Evolutionary conservation across 352 stramenopile species (phyloP), one percentile per base, ranked within the genome.

Genomic region (Phytophthora meadii): DNA sequence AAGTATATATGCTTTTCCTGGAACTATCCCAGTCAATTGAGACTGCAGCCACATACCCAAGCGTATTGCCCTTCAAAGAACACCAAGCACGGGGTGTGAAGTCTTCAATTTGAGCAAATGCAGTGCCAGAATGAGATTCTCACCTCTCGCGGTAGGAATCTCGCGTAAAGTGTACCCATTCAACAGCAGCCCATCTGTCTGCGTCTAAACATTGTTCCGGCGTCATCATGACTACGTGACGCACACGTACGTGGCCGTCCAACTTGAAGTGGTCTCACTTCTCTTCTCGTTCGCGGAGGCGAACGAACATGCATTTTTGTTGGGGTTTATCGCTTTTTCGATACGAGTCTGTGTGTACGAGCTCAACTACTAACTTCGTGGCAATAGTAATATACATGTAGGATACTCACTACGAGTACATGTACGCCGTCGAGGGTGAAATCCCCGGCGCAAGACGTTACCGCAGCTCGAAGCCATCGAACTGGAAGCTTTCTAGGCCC

Each of bases 381-480:
- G 41, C 19, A 30, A 36, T 42, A n/a, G 47, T 34, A 68, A 49
- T 63, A 63, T 57, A 57, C 36, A 36, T 57, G 41, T 27, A 65
- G 28, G 41, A 34, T 34, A 61, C 42, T 52, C 53, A 17, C 40
- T 64, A 24, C 44, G 28, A 44, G 49, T 48, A 46, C 46, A 15
- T 47, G 49, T 44, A 46, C 46, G 19, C 41, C 49, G 22, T 19
- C 14, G 11, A 5, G 34, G 3, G 19, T 37, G 6, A 34, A n/a
- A 9, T 14, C 24, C 46, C 27, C 22, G 19, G 12, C 30, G 24
- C 17, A n/a, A 19, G 5, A 22, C 58, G 15, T 36, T 67, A 71
- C 50, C 56, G 58, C 58, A 72, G 46, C 34, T 47, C 65, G 11
- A 72, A 72, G 11, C 2, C 40, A 47, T 65, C 65, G 14, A 72